Conservation (phyloP, 2,329 filamentous ascomycete genomes). For the Ophiocordyceps polyrhachis-furcata region DNA sequence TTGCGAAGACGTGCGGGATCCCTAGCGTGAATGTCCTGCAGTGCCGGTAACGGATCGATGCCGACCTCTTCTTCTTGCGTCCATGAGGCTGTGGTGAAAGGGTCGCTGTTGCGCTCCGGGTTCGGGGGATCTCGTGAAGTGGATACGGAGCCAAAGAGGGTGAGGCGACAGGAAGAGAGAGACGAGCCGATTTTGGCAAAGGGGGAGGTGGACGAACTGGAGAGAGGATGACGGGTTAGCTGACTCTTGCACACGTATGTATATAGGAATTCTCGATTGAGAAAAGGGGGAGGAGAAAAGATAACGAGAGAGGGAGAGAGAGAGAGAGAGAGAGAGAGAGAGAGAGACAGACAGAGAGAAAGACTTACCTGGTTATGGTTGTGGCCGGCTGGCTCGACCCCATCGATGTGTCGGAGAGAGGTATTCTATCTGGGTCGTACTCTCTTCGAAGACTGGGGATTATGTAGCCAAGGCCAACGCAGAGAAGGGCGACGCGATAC, state of each 20-base stretch:
- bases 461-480: slow-evolving; percentile 21
- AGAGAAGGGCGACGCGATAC: slow-evolving; percentile 13
- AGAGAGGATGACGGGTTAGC: not conserved
- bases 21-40: not conserved
- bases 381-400: slow-evolving; percentile 4
- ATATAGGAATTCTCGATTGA: no score
- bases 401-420: slow-evolving; percentile 4
- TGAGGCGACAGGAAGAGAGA: slow-evolving; percentile 6
- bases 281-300: not conserved
- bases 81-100: not conserved
- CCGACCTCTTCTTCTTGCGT: not conserved
- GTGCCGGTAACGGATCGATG: not conserved
- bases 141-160: slow-evolving; percentile 5
- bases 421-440: slow-evolving; percentile 17
- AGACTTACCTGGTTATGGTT: not conserved
- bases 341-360: not conserved
- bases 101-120: not conserved
- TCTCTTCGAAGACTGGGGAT: slow-evolving; percentile 23
- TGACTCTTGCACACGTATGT: no score
- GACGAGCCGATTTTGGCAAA: slow-evolving; percentile 3
- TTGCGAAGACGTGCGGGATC: slow-evolving; percentile 5
- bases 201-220: not conserved
- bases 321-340: not conserved
- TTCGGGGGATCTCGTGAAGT: not conserved
- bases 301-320: not conserved